Base-by-base conservation (phyloP, 2,329 filamentous ascomycete genomes). In the Ophiostoma quercus region DNA sequence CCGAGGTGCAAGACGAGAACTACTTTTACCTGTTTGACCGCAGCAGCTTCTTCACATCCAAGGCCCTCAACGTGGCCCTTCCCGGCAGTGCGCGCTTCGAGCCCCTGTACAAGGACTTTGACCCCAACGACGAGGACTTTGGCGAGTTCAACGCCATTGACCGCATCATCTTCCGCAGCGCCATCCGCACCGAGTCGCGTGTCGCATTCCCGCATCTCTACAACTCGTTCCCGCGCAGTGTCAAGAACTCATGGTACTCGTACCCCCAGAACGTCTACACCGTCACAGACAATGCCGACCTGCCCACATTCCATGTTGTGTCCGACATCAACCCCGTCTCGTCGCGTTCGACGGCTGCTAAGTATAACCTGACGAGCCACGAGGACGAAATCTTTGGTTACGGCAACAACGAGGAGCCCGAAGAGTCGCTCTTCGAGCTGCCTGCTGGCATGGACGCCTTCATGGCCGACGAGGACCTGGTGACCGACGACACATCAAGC, bases 61-160 rank as follows among this genome's bases (percentile, higher is more conserved):
- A 99, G 80, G 95, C 95, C 0, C 83, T 99, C 62, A 99, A 99
- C 75, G 94, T 99, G 68, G 94, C 96, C 11, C 92, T 99, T 69
- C 95, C 95, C n/a, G 95, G 95, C 77, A 96, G 95, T 11, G 95
- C 95, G 72, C 89, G 95, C 39, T 99, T 99, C 73, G 95, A 99
- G 80, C 95, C 95, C 32, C 79, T 99, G 25, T 99, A 97, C 84
- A 99, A 99, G 81, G 95, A 99, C 76, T 94, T 99, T 72, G 94
- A 99, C 78, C 95, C 95, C 1, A 99, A 99, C 75, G 94, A 98
- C 75, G 95, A 99, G 79, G 95, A 99, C 77, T 99, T 99, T 80
- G 95, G 95, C 80, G 95, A 99, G 80, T 99, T 99, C 84, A 99
- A 99, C 77, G 95, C 95, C 43, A 99, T 99, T 75, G 95, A 99